phyloP scores from a whole-genome alignment of 2,329 filamentous ascomycete species.

The Calonectria fujianensis region DNA sequence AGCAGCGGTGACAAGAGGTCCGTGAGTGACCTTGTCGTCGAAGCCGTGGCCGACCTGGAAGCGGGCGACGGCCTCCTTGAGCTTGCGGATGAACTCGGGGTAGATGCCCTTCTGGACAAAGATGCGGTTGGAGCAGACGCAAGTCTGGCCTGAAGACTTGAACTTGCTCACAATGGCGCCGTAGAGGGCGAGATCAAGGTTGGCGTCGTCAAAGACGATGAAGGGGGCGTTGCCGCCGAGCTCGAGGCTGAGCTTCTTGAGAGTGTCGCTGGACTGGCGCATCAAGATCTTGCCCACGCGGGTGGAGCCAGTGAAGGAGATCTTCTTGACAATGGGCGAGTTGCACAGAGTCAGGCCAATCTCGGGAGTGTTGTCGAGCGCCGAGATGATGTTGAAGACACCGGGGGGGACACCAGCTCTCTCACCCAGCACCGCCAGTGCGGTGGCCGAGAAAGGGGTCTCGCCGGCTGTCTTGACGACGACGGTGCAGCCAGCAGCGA shows the following conservation, averaged over 20 bases:
- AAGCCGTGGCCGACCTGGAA: slow-evolving; percentile 81
- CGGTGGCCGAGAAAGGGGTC: slow-evolving; percentile 83
- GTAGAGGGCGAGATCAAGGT: slow-evolving; percentile 79
- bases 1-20: slow-evolving; percentile 77
- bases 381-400: slow-evolving; percentile 75
- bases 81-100: slow-evolving; percentile 78
- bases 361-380: slow-evolving; percentile 78
- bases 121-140: slow-evolving; percentile 87
- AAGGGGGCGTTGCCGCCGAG: slow-evolving; percentile 83
- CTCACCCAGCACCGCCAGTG: slow-evolving; percentile 78
- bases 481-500: slow-evolving; percentile 85
- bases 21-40: slow-evolving; percentile 75
- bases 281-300: slow-evolving; percentile 73
- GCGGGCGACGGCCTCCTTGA: slow-evolving; percentile 79
- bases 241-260: slow-evolving; percentile 81
- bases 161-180: slow-evolving; percentile 86
- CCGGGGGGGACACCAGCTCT: slow-evolving; percentile 82
- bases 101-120: slow-evolving; percentile 84
- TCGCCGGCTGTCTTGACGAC: slow-evolving; percentile 82
- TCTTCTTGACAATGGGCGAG: slow-evolving; percentile 78
- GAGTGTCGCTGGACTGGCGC: slow-evolving; percentile 80
- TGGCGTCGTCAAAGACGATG: slow-evolving; percentile 86
- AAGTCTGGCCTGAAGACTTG: slow-evolving; percentile 92
- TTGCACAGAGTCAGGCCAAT: slow-evolving; percentile 80
- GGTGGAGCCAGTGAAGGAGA: slow-evolving; percentile 82